These are phyloP conservation scores for Verticillium longisporum DNA, from an alignment of 2,329 filamentous ascomycete genomes.

Conservation along the genomic window DNA sequence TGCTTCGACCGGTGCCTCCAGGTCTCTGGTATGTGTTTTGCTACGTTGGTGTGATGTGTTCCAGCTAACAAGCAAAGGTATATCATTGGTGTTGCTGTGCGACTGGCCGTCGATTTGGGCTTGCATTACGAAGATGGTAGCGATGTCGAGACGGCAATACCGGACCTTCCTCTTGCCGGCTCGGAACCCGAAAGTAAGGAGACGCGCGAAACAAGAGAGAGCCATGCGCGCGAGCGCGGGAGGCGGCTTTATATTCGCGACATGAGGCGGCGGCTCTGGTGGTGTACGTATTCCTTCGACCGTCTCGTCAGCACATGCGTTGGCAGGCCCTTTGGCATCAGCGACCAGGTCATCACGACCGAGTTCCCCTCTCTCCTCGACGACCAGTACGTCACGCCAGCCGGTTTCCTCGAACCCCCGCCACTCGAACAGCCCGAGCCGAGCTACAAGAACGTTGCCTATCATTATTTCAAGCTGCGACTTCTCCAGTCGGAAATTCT, in stretches of 20 bases:
- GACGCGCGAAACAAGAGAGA: constrained; percentile 8
- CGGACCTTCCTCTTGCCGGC: constrained; percentile 30
- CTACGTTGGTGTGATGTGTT: neutral
- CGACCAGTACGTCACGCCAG: constrained; percentile 78
- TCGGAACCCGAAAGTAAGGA: constrained; percentile 22
- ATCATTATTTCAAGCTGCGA: constrained; percentile 87
- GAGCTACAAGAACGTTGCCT: constrained; percentile 84
- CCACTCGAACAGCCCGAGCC: constrained; percentile 48
- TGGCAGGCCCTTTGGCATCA: constrained; percentile 86
- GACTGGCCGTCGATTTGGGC: constrained; percentile 84
- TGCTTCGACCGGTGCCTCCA: constrained; percentile 84
- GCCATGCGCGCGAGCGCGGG: constrained; percentile 43
- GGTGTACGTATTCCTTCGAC: constrained; percentile 94
- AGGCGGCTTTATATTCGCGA: constrained; percentile 81
- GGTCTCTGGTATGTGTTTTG: constrained; percentile 63
- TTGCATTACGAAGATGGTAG: constrained; percentile 87
- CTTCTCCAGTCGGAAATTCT: constrained; percentile 91
- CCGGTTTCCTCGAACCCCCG: constrained; percentile 61
- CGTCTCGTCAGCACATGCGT: constrained; percentile 93
- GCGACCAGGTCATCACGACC: constrained; percentile 93
- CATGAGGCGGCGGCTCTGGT: constrained; percentile 82
- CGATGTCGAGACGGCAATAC: constrained; percentile 52
- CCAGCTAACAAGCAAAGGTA: constrained; percentile 43
- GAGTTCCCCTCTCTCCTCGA: constrained; percentile 87
- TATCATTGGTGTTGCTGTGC: constrained; percentile 88